phyloP scores from a whole-genome alignment of 352 stramenopile species.

The Phytophthora pistaciae region DNA sequence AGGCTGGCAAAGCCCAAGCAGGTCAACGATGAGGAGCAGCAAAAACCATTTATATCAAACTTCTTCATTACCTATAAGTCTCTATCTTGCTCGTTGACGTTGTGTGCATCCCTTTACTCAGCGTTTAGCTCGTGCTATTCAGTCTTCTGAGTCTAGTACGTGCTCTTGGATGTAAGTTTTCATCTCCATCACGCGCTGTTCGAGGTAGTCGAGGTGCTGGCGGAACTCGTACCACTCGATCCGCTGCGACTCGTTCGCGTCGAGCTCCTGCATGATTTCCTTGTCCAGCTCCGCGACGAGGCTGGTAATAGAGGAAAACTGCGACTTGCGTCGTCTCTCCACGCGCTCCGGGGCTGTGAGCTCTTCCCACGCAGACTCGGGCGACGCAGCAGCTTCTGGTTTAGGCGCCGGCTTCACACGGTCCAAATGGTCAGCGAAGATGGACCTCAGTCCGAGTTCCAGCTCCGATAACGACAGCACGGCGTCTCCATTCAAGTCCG shows the following conservation, averaged over 20 bases:
- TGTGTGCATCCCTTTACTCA: neutral
- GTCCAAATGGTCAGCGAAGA: conserved; percentile 40
- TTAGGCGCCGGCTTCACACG: conserved; percentile 18
- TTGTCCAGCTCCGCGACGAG: conserved; percentile 60
- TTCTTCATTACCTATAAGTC: conserved; percentile 19
- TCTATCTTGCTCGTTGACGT: neutral
- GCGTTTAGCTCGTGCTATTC: neutral
- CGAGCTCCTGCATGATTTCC: conserved; percentile 64
- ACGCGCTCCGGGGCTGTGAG: conserved; percentile 19
- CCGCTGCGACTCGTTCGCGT: conserved; percentile 61
- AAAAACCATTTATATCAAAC: conserved; percentile 37
- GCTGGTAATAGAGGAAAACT: conserved; percentile 43
- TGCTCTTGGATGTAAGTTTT: conserved; percentile 63
- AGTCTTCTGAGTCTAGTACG: conserved; percentile 23
- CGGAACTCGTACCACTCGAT: conserved; percentile 87
- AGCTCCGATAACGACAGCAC: conserved; percentile 66
- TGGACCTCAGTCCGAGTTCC: conserved; percentile 46
- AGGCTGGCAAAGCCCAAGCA: neutral
- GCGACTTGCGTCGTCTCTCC: conserved; percentile 29
- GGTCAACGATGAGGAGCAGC: conserved; percentile 5
- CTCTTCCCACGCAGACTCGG: conserved; percentile 35
- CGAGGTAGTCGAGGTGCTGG: conserved; percentile 74
- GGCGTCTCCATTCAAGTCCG: conserved; percentile 67
- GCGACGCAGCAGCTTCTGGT: conserved; percentile 8
- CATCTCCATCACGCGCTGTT: conserved; percentile 57